Evolutionary conservation across 2,329 filamentous ascomycete genomes (phyloP), one percentile per base, ranked within the genome.

Genomic region (Ophiostoma ulmi): DNA sequence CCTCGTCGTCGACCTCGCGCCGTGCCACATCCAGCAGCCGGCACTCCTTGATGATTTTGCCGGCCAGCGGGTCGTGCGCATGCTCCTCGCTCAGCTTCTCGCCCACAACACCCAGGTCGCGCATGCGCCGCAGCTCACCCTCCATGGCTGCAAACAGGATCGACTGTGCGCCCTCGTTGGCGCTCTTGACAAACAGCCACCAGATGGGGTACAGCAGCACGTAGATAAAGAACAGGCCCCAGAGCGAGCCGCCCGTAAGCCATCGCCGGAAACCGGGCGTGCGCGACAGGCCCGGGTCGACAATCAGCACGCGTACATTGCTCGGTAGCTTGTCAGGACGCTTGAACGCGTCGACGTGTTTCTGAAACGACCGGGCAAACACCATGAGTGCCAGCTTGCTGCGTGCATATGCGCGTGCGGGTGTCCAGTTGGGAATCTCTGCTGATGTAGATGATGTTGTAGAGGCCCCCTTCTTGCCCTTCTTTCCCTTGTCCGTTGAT

Each of bases 341-440:
- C 76, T 91, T 87, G 80, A 96, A 97, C 1, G 90, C 83, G 74
- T 93, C 89, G 66, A 99, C 84, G 78, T 97, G 94, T 78, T 97
- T 95, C 80, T 98, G 94, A 78, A 94, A 97, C 10, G 94, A 91
- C 67, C 90, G 87, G 0, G 92, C 94, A 78, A 99, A 98, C 20
- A 91, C 88, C 84, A 94, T 96, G 65, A 97, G 83, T 0, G 95
- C 93, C 38, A 98, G 83, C 84, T 90, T 86, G 82, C 85, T 87
- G 80, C 86, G 82, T 77, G 91, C 83, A 76, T 90, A 92, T 22
- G 87, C 86, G 61, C 80, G 84, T 4, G 80, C 79, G 0, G 88
- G 83, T 0, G 86, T 83, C 85, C 87, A 88, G 67, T 80, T 80
- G 67, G 84, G 80, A 58, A 83, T 80, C 13, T 81, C 80, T 31